Percentiles rank a stretch among this genome's conserved stretches.
These are phyloP conservation scores for Myriosclerotinia scirpicola DNA, from an alignment of 2,329 filamentous ascomycete species.

Conservation along the genomic window DNA sequence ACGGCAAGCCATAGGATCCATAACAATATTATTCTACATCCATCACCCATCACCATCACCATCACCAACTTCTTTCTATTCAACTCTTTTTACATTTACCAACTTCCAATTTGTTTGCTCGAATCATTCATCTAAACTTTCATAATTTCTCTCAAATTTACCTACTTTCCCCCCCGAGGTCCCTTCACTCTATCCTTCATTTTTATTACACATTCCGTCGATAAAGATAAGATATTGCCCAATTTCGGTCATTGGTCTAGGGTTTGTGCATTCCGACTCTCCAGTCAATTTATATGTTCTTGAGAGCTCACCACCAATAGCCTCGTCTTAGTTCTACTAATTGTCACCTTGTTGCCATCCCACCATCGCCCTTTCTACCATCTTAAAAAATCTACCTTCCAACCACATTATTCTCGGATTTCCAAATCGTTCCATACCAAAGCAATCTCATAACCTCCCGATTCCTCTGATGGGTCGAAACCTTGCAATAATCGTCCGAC, in stretches of 20 bases:
- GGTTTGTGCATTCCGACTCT: slow-evolving; percentile 8
- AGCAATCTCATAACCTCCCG: neutral
- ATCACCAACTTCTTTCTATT: neutral
- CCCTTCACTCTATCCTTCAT: neutral
- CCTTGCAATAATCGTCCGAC: slow-evolving; percentile 34
- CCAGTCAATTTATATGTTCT: slow-evolving; percentile 3
- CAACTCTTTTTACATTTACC: neutral
- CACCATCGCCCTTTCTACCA: slow-evolving; percentile 4
- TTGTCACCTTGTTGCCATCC: slow-evolving; percentile 17
- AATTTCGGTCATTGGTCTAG: neutral
- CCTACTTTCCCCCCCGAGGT: neutral
- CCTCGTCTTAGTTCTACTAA: slow-evolving; percentile 19
- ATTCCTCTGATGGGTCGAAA: slow-evolving; percentile 39
- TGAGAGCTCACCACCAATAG: slow-evolving; percentile 11
- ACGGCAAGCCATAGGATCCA: slow-evolving; percentile 5
- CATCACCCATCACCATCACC: neutral
- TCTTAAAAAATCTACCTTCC: neutral
- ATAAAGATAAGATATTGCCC: neutral
- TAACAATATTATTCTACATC: neutral
- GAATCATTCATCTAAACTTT: slow-evolving; percentile 12
- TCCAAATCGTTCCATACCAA: neutral
- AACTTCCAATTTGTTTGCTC: neutral
- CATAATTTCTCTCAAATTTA: neutral
- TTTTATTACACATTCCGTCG: too few relatives aligned
- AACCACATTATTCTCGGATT: neutral